phyloP scores from a whole-genome alignment of 805 yeast genomes.

The Candida odintsovae region DNA sequence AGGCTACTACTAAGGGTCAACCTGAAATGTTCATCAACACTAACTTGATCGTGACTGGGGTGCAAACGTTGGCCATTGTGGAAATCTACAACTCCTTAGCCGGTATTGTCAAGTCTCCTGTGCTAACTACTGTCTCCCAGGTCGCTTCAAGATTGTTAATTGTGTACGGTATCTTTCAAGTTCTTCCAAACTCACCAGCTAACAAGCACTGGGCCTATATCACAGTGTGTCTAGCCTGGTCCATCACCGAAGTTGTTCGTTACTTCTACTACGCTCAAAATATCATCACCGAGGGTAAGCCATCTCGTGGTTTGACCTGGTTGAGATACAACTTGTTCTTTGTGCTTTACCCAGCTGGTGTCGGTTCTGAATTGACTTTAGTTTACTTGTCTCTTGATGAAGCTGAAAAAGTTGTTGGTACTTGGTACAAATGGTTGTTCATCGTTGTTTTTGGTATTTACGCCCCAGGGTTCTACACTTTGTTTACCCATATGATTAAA shows the following conservation, averaged over 20 bases:
- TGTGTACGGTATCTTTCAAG: constrained; percentile 74
- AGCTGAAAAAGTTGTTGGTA: constrained; percentile 51
- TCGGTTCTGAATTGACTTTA: constrained; percentile 73
- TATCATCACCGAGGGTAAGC: constrained; percentile 41
- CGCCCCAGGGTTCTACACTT: constrained; percentile 79
- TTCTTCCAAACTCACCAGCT: constrained; percentile 71
- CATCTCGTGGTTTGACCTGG: constrained; percentile 57
- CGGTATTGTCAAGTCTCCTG: constrained; percentile 82
- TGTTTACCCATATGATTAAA: constrained; percentile 82
- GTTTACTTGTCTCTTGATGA: constrained; percentile 64
- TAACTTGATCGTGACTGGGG: constrained; percentile 47
- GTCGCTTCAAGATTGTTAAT: constrained; percentile 79
- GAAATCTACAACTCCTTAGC: constrained; percentile 74
- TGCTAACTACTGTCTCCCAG: constrained; percentile 80
- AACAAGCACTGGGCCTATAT: constrained; percentile 52
- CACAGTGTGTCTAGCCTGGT: constrained; percentile 78
- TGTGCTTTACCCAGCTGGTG: constrained; percentile 87
- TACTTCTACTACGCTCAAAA: constrained; percentile 82
- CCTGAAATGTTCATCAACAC: constrained; percentile 61
- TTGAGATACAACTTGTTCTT: constrained; percentile 80
- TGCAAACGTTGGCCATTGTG: constrained; percentile 75
- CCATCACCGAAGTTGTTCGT: constrained; percentile 87
- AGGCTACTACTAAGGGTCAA: constrained; percentile 47
- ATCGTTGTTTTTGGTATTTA: constrained; percentile 57
- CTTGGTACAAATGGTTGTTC: constrained; percentile 48